phyloP scores from a whole-genome alignment of 371 early-diverging fungal genomes.

The Actinomucor elegans region DNA sequence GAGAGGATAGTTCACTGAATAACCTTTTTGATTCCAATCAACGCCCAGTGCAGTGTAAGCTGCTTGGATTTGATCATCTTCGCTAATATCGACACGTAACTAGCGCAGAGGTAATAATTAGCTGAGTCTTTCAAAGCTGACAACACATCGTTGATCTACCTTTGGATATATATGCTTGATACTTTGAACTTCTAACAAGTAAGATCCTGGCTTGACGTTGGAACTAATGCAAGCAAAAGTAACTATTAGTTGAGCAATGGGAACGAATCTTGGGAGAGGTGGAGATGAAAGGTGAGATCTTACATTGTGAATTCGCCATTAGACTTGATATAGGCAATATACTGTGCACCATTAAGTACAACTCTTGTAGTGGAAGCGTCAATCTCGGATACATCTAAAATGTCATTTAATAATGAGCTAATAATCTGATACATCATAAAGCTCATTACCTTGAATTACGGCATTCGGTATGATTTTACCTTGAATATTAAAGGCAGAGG shows the following conservation, averaged over 20 bases:
- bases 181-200: conserved; percentile 46
- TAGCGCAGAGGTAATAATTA: too few relatives aligned
- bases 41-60: conserved; percentile 37
- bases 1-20: conserved; percentile 36
- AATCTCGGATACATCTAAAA: conserved; percentile 17
- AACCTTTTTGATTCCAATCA: conserved; percentile 41
- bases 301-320: conserved; percentile 26
- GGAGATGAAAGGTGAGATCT: too few relatives aligned
- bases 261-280: too few relatives aligned
- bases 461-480: conserved; percentile 22
- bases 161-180: conserved; percentile 47
- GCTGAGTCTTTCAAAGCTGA: too few relatives aligned
- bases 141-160: too few relatives aligned
- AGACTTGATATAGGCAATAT: conserved; percentile 8
- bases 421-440: not conserved
- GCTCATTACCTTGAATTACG: conserved; percentile 18
- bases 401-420: not conserved
- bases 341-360: conserved; percentile 8
- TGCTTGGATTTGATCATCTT: conserved; percentile 28
- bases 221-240: conserved; percentile 8
- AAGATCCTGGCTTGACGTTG: conserved; percentile 40
- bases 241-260: not conserved
- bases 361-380: conserved; percentile 14
- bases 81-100: conserved; percentile 46
- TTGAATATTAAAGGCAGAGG: conserved; percentile 13